A percentile compares a stretch with the other conserved stretches of the same genome.
Conservation (phyloP, 2,329 filamentous ascomycete genomes). For the Alternaria dauci region DNA sequence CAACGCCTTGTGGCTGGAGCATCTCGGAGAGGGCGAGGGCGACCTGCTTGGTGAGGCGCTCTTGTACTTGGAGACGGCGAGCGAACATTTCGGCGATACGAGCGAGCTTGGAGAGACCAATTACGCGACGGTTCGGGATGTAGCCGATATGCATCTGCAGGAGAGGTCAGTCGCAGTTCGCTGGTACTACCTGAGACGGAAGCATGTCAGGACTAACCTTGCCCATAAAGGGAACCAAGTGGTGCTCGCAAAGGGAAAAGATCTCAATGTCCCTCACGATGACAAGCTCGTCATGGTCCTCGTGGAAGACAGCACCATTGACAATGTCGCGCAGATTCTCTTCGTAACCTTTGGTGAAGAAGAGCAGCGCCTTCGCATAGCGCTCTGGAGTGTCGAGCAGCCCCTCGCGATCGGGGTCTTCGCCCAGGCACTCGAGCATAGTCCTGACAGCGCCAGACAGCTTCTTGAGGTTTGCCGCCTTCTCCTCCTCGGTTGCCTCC, state of each 20-base stretch:
- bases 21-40: conserved; percentile 93
- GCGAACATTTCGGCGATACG: conserved; percentile 98
- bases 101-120: conserved; percentile 94
- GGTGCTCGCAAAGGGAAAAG: conserved; percentile 94
- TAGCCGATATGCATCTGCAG: conserved; percentile 97
- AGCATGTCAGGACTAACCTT: conserved; percentile 67
- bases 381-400: conserved; percentile 75
- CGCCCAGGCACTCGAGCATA: conserved; percentile 71
- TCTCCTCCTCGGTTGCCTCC: conserved; percentile 66
- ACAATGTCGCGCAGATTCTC: conserved; percentile 91
- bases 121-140: conserved; percentile 88
- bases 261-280: conserved; percentile 98
- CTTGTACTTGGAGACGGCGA: conserved; percentile 91
- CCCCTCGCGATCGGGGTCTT: conserved; percentile 71
- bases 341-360: conserved; percentile 96
- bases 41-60: conserved; percentile 94
- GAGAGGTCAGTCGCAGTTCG: conserved; percentile 15
- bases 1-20: conserved; percentile 90
- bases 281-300: conserved; percentile 95
- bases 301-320: conserved; percentile 93
- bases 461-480: conserved; percentile 65
- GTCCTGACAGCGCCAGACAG: conserved; percentile 70
- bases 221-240: conserved; percentile 93
- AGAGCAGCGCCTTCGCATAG: conserved; percentile 95
- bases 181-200: neutral